Percentiles rank a stretch among this genome's conserved stretches.
These are phyloP conservation scores for Barnettozyma sp. DNA, from an alignment of 805 yeast genomes.

Conservation along the genomic window DNA sequence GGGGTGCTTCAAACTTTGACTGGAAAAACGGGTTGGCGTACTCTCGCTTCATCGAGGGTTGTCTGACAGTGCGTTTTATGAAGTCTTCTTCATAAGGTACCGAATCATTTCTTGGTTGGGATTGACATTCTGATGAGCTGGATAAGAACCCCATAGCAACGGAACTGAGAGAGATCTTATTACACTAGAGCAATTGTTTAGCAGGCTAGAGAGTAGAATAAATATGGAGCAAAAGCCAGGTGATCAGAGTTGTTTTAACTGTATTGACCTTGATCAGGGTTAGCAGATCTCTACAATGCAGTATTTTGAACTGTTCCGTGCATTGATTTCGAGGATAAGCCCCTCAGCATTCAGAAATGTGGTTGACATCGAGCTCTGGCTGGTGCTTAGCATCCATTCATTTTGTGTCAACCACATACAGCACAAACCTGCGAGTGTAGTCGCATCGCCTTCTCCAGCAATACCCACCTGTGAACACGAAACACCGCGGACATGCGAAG, in stretches of 20 bases:
- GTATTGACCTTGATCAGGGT: too few relatives aligned
- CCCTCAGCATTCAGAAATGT: too few relatives aligned
- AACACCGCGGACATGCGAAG: too few relatives aligned
- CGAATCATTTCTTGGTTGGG: neutral
- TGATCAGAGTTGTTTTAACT: neutral
- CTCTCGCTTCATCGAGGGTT: slow-evolving; percentile 5
- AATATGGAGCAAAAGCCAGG: neutral
- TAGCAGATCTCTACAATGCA: too few relatives aligned
- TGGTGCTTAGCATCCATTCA: too few relatives aligned
- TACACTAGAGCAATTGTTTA: slow-evolving; percentile 1
- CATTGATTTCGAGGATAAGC: too few relatives aligned
- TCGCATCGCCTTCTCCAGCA: too few relatives aligned
- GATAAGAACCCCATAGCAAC: slow-evolving; percentile 11
- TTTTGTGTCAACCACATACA: slow-evolving; percentile 10
- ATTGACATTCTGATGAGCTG: neutral
- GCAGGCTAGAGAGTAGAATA: neutral
- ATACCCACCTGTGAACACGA: too few relatives aligned
- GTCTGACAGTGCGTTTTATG: slow-evolving; percentile 5
- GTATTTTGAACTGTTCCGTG: too few relatives aligned
- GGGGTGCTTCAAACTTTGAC: slow-evolving; percentile 4
- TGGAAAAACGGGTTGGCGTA: slow-evolving; percentile 8
- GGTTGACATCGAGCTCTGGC: neutral
- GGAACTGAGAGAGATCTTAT: neutral
- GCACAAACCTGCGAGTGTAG: too few relatives aligned
- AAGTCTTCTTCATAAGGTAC: slow-evolving; percentile 10